Evolutionary conservation across 805 yeast genomes (phyloP).

Genomic region (Kluyveromyces wickerhamii): DNA sequence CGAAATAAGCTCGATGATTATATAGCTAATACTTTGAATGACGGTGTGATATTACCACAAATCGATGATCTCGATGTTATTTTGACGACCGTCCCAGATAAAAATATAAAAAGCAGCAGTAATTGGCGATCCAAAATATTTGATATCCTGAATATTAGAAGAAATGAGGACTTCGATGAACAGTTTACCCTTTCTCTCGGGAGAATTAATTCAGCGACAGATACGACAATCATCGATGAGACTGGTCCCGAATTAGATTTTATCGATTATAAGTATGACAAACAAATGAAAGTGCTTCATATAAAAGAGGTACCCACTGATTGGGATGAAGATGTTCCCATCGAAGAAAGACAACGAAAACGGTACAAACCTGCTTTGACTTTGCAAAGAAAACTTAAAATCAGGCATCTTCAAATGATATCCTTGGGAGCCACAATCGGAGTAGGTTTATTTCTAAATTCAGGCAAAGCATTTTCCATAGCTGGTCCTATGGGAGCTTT

Average conservation of each 20-base stretch:
- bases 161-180: background rate
- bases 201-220: conserved; percentile 4
- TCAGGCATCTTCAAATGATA: conserved; percentile 67
- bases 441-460: conserved; percentile 61
- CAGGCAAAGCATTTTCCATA: conserved; percentile 64
- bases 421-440: conserved; percentile 76
- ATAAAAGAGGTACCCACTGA: background rate
- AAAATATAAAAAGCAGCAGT: background rate
- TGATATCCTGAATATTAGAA: background rate
- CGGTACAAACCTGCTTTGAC: conserved; percentile 10
- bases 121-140: background rate
- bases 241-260: conserved; percentile 10
- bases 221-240: conserved; percentile 10
- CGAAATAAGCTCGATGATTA: conserved; percentile 12
- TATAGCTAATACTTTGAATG: conserved; percentile 6
- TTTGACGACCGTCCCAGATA: conserved; percentile 4
- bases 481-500: conserved; percentile 76
- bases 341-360: background rate
- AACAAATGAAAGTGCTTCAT: conserved; percentile 4
- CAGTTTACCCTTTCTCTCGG: background rate
- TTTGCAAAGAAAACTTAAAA: conserved; percentile 48
- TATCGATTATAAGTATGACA: conserved; percentile 7
- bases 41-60: conserved; percentile 8
- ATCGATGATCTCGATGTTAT: conserved; percentile 6
- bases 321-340: background rate